Conservation (phyloP, 352 stramenopile species). For the Thalassiosira mediterranea region DNA sequence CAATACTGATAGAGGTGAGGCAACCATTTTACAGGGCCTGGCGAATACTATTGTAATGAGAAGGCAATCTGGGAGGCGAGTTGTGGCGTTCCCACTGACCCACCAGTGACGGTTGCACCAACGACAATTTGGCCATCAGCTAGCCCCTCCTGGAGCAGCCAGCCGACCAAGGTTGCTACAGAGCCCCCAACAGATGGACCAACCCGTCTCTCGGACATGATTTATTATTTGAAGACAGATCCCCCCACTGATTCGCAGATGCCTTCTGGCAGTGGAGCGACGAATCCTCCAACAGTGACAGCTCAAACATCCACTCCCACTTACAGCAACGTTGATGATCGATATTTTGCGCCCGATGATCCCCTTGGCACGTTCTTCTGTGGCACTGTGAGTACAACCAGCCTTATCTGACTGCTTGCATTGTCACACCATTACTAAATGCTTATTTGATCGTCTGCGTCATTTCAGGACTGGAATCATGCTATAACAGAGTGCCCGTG, state of each 20-base stretch:
- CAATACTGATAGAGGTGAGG: no score
- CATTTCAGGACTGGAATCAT: slow-evolving; percentile 49
- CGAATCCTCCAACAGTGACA: neutral
- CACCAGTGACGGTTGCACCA: slow-evolving; percentile 13
- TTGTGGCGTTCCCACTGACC: slow-evolving; percentile 34
- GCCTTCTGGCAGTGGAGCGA: neutral
- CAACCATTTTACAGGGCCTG: slow-evolving; percentile 23
- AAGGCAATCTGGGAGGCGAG: slow-evolving; percentile 31
- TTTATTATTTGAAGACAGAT: slow-evolving; percentile 24
- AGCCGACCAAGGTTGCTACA: slow-evolving; percentile 16
- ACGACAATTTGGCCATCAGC: slow-evolving; percentile 22
- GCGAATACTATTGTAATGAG: slow-evolving; percentile 43
- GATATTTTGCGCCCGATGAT: slow-evolving; percentile 24
- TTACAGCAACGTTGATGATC: slow-evolving; percentile 15
- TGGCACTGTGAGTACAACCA: slow-evolving; percentile 9
- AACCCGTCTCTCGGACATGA: neutral
- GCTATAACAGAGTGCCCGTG: slow-evolving; percentile 57
- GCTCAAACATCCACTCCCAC: slow-evolving; percentile 15
- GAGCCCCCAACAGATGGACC: slow-evolving; percentile 18
- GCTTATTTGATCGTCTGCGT: neutral
- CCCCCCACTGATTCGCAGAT: slow-evolving; percentile 8
- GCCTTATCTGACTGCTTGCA: neutral
- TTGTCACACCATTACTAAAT: slow-evolving; percentile 1
- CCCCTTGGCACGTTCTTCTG: slow-evolving; percentile 42
- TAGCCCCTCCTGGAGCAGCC: slow-evolving; percentile 9